Evolutionary conservation across 805 yeast species (phyloP).

Genomic region (Yamadazyma sp.): DNA sequence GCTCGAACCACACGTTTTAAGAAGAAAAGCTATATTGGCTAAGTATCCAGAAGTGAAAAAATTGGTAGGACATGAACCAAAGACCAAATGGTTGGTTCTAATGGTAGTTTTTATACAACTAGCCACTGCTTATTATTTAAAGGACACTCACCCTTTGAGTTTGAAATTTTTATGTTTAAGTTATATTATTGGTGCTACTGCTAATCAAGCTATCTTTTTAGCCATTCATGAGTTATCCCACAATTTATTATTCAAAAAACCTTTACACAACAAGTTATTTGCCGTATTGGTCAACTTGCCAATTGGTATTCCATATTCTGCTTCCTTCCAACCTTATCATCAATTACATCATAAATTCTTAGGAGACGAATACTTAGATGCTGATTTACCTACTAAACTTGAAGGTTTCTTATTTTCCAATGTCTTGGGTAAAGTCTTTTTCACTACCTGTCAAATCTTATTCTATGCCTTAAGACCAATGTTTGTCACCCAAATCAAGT

Average conservation of each 20-base stretch:
- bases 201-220: slow-evolving; percentile 77
- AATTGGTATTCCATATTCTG: slow-evolving; percentile 86
- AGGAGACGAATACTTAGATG: slow-evolving; percentile 81
- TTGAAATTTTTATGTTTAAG: slow-evolving; percentile 60
- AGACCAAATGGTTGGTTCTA: slow-evolving; percentile 71
- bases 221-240: slow-evolving; percentile 89
- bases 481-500: slow-evolving; percentile 71
- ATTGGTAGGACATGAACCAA: slow-evolving; percentile 82
- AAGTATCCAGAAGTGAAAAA: slow-evolving; percentile 78
- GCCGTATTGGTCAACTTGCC: slow-evolving; percentile 79
- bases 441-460: slow-evolving; percentile 84
- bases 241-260: slow-evolving; percentile 77
- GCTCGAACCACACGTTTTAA: slow-evolving; percentile 73
- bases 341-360: slow-evolving; percentile 86
- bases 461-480: slow-evolving; percentile 90
- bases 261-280: slow-evolving; percentile 72
- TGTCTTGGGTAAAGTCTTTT: slow-evolving; percentile 83
- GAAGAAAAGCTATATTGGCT: slow-evolving; percentile 71
- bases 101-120: slow-evolving; percentile 71
- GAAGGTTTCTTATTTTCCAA: slow-evolving; percentile 76
- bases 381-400: slow-evolving; percentile 79
- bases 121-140: slow-evolving; percentile 55
- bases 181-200: slow-evolving; percentile 81
- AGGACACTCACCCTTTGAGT: slow-evolving; percentile 50
- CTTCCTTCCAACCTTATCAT: slow-evolving; percentile 87